phyloP scores from a whole-genome alignment of 176 grass and related monocot genomes.

The Bonia amplexicaulis region DNA sequence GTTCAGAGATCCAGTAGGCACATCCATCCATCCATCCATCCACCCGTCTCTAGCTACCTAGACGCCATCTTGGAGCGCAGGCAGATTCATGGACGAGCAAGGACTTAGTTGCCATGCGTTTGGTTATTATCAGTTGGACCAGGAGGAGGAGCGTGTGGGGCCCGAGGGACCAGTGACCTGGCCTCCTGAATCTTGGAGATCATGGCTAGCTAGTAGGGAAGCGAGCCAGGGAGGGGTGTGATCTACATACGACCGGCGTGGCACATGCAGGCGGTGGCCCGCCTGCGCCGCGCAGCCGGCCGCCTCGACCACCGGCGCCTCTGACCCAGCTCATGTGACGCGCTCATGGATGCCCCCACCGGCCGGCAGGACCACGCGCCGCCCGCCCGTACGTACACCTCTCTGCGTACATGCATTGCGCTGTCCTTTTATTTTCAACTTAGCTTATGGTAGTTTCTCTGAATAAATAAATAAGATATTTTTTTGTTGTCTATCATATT shows the following conservation, averaged over 20 bases:
- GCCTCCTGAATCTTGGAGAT: neutral
- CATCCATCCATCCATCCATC: neutral
- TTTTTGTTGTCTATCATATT: too few species aligned
- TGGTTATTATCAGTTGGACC: neutral
- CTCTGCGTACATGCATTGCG: neutral
- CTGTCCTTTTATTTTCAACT: neutral
- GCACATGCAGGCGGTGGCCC: neutral
- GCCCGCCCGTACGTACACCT: slow-evolving; percentile 1
- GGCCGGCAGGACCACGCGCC: neutral
- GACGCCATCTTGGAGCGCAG: neutral
- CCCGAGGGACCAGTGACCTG: neutral
- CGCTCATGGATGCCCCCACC: neutral
- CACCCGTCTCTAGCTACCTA: neutral
- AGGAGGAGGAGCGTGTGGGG: neutral
- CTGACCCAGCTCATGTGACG: neutral
- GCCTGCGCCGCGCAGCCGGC: neutral
- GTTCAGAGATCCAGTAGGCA: neutral
- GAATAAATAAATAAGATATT: too few species aligned
- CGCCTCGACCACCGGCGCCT: neutral
- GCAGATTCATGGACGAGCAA: neutral
- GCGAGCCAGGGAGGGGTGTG: neutral
- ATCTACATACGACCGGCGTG: neutral
- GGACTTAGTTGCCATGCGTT: neutral
- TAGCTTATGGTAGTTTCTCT: too few species aligned
- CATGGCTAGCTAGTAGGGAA: neutral